Base-by-base conservation (phyloP, 352 stramenopile species). In the Peronosclerospora sorghi region DNA sequence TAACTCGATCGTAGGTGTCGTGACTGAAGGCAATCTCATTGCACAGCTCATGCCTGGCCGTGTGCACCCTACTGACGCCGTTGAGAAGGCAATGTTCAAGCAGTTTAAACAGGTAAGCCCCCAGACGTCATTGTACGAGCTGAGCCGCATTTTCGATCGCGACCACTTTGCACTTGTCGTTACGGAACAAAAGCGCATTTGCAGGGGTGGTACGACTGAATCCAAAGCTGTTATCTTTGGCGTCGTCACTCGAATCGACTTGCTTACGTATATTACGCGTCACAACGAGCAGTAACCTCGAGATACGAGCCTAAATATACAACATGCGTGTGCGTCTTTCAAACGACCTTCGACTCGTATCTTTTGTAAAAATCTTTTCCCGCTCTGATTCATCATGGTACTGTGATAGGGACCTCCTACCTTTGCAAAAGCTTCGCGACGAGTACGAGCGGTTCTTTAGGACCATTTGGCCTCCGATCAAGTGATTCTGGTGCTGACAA, bases 21-120 rank as follows among this genome's bases (percentile, higher is more conserved):
- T 98, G 8, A 97, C 93, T 12, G 89, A 97, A 52, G 94, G 94
- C 29, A 98, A 98, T 67, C 77, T 98, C 45, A 96, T 87, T 17
- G 83, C 75, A 13, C 73, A 84, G 66, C 67, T 98, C 4, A 85
- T 97, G 52, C 77, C 73, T 15, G 86, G 88, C 32, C 74, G 86
- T 47, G 80, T 96, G 9, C 64, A 77, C 41, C 75, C 84, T 10
- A 89, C 90, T 28, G 75, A 96, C 45, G 57, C 67, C 5, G 86
- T 97, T 8, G 63, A 75, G 42, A 87, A 95, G 54, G 90, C 88
- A 46, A 96, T 98, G 68, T 98, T 97, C 74, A 95, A 94, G 51
- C 92, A 94, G 51, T 98, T 98, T 71, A 88, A 93, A 40, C 89
- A 96, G 62, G 83, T 98, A 47, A 85, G 50, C 26, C 88, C 92